Evolutionary conservation across 1,284 basidiomycete genomes (phyloP), one percentile per base, ranked within the genome.

Genomic region (Ceratorhiza oryzae-sativae): DNA sequence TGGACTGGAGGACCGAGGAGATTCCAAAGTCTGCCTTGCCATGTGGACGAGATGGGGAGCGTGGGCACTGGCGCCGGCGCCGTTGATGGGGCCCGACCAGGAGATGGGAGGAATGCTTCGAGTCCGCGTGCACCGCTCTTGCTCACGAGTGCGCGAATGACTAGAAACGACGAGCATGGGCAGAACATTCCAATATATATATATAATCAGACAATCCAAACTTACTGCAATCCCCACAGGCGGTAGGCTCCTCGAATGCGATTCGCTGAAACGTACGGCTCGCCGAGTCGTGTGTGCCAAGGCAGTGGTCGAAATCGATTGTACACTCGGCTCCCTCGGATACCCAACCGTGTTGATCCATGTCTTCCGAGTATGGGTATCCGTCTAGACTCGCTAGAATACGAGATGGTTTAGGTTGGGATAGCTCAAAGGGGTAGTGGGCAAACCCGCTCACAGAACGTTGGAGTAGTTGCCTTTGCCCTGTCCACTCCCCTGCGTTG

Each of bases 21-120:
- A 73, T 41, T 27, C 45, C 46, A 61, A 74, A 74, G 39, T 74
- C 71, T 32, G 62, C 48, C 51, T 55, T 74, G 62, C 73, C 73
- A 74, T 32, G 49, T 53, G 25, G 41, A 20, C 12, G 71, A 30
- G n/a, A 74, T 36, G n/a, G 73, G 73, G 4, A 74, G 71, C n/a
- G n/a, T n/a, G n/a, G n/a, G n/a, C 25, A 10, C n/a, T 23, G 49
- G 46, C 10, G 34, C 13, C n/a, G 30, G 32, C 25, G 8, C 15
- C 20, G n/a, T n/a, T n/a, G 32, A 32, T 13, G 49, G 61, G 59
- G 59, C 23, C 48, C 13, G 55, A 12, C 9, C 15, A 60, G 2
- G 42, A 15, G 48, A 42, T 23, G 73, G 73, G 20, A 74, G 51
- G 59, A 74, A 74, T 1, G 71, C 73, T 60, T 61, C 32, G 10